Evolutionary conservation across 2,329 filamentous ascomycete species (phyloP), one percentile per base, ranked within the genome.

Genomic region (Phaeosphaeriaceae sp.): DNA sequence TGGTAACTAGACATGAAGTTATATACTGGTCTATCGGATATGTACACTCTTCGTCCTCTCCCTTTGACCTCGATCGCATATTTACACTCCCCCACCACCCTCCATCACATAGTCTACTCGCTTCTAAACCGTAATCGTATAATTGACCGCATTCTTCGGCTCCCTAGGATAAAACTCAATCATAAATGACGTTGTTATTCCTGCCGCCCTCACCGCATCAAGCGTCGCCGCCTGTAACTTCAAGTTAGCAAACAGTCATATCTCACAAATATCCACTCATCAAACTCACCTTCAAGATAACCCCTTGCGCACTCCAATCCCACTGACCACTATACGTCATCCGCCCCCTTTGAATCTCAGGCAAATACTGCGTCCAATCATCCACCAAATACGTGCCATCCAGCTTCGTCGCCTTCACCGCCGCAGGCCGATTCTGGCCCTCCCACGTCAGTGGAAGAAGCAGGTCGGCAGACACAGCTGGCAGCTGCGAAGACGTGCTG

Each of bases 91-190:
- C 21, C 20, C 45, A 27, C 19, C 22, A 25, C 46, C 27, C 45
- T 48, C 33, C 36, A 21, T 33, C 41, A 20, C 20, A 22, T 22
- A n/a, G n/a, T n/a, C n/a, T n/a, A n/a, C 36, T 13, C 20, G 15
- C 25, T 36, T 42, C 50, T 41, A 71, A 7, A 81, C 77, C 13
- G 72, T 80, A 54, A 85, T 69, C 2, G 79, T 85, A 56, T 82
- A 85, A 51, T 84, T 81, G 7, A 81, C 76, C 0, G 71, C 71
- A 70, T 86, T 87, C 24, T 79, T 81, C 6, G 72, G 69, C 11
- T 81, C 80, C 15, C 85, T 74, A 0, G 84, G 85, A 65, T 80
- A 86, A 62, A 86, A 85, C 71, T 87, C 85, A 58, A 86, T 81
- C 0, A 79, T 84, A 54, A 87, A 83, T 0, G 76, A 80, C 0